Conservation (phyloP, 306 rosid genomes). For the Luffa acutangula region DNA sequence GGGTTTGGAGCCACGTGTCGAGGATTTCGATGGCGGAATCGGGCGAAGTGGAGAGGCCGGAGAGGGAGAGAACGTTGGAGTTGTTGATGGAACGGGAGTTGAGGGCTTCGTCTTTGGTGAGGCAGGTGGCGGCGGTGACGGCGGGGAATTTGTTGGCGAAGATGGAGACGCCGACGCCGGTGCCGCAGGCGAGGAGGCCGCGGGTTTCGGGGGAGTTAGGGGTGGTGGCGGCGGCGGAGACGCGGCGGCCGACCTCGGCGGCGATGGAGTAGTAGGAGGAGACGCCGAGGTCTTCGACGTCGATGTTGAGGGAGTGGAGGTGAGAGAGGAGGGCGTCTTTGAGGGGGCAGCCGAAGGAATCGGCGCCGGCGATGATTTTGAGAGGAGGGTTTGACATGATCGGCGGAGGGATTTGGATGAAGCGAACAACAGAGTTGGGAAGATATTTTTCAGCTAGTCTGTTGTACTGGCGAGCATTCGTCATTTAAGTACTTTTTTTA, state of each 20-base stretch:
- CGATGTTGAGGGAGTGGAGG: conserved; percentile 52
- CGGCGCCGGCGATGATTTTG: conserved; percentile 72
- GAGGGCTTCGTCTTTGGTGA: conserved; percentile 44
- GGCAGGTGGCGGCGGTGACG: conserved; percentile 61
- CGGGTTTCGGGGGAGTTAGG: conserved; percentile 19
- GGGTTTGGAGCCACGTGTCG: conserved; percentile 62
- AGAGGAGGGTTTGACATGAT: not conserved
- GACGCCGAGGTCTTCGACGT: conserved; percentile 76
- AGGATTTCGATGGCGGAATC: conserved; percentile 47
- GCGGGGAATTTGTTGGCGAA: conserved; percentile 88
- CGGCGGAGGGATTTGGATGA: conserved; percentile 20
- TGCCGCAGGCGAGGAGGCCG: conserved; percentile 81
- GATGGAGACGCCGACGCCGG: conserved; percentile 81
- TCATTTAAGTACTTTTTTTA: too few relatives aligned
- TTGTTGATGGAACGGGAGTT: conserved; percentile 80
- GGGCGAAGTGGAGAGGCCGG: conserved; percentile 55
- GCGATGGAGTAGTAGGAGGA: conserved; percentile 73
- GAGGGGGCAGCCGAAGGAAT: conserved; percentile 52
- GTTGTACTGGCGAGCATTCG: too few relatives aligned
- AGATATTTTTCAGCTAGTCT: too few relatives aligned
- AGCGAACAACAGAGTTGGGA: too few relatives aligned
- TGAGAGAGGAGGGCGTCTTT: conserved; percentile 63
- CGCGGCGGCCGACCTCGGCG: conserved; percentile 78
- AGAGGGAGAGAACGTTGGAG: conserved; percentile 81
- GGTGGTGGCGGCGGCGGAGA: conserved; percentile 42